Conservation (phyloP, 208 protist species). For the Leishmania aethiopica region DNA sequence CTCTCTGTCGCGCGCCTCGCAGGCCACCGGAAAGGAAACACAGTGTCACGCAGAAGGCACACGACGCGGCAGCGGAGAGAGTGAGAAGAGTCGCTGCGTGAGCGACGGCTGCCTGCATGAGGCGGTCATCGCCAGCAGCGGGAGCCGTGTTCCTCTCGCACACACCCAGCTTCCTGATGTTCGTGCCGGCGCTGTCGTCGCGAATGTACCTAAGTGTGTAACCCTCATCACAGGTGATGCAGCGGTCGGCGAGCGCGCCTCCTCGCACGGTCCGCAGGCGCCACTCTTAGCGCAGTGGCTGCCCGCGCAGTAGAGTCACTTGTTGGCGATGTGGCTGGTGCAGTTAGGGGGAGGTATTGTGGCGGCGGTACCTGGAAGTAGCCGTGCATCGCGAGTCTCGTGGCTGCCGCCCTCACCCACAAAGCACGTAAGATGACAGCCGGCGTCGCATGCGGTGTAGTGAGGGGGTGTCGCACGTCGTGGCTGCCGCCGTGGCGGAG, state of each 20-base stretch:
- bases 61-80: neutral
- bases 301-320: neutral
- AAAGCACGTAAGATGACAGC: conserved; percentile 1
- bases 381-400: neutral
- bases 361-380: neutral
- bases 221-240: neutral
- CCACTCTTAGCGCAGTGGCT: neutral
- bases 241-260: neutral
- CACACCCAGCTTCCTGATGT: neutral
- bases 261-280: neutral
- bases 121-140: neutral
- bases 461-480: neutral
- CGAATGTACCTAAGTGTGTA: neutral
- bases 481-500: neutral
- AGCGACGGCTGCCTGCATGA: neutral
- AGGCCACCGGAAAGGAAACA: neutral
- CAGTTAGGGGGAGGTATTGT: neutral
- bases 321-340: neutral
- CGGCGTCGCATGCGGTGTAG: neutral
- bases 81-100: neutral
- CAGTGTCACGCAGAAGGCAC: neutral
- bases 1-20: neutral
- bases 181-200: neutral
- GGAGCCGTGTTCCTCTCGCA: neutral
- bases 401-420: neutral